Evolutionary conservation across 257 asterid species (phyloP).

Genomic region (Salvia splendens): DNA sequence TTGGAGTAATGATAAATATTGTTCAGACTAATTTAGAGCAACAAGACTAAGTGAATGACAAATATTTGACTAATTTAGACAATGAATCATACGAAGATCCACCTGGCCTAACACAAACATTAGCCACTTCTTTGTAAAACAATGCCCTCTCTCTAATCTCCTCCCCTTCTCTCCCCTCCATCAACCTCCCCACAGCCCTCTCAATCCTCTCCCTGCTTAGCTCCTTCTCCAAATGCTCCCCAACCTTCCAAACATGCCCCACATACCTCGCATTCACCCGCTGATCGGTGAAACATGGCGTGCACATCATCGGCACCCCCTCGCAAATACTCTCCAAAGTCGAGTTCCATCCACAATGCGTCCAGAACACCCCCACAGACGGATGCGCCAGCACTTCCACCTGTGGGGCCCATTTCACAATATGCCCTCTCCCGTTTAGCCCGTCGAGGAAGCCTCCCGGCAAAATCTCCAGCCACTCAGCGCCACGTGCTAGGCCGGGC

Average conservation of each 20-base stretch:
- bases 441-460: conserved; percentile 33
- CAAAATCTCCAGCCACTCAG: conserved; percentile 32
- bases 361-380: conserved; percentile 45
- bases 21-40: too few species aligned
- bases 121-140: conserved; percentile 35
- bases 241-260: conserved; percentile 39
- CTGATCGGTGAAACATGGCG: conserved; percentile 41
- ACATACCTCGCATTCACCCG: conserved; percentile 41
- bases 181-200: conserved; percentile 23
- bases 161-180: conserved; percentile 35
- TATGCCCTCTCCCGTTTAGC: conserved; percentile 32
- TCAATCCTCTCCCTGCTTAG: conserved; percentile 32
- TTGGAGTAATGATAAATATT: too few species aligned
- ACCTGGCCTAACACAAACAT: conserved; percentile 19
- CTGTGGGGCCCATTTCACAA: conserved; percentile 56
- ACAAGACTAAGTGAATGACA: too few species aligned
- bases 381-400: conserved; percentile 44
- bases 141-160: conserved; percentile 32
- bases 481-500: conserved; percentile 35
- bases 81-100: conserved; percentile 28
- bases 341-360: conserved; percentile 2
- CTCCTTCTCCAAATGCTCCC: conserved; percentile 36
- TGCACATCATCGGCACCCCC: conserved; percentile 47
- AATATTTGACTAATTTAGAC: too few species aligned
- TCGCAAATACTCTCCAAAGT: conserved; percentile 47